Conservation (phyloP, 2,329 filamentous ascomycete genomes). For the Ceratocystis colombiana region DNA sequence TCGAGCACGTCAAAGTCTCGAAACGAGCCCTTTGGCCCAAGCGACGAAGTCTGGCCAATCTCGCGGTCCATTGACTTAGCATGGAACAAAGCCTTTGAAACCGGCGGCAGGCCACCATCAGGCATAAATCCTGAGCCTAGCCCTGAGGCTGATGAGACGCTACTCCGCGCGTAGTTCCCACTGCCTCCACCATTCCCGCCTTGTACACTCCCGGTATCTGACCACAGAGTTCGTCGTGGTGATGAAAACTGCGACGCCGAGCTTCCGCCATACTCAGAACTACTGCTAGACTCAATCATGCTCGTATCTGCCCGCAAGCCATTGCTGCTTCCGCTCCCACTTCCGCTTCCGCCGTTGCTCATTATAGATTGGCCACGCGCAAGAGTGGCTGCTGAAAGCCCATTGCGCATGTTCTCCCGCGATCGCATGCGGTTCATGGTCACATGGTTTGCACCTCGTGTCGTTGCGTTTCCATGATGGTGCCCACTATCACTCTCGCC, state of each 20-base stretch:
- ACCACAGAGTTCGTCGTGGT: constrained; percentile 17
- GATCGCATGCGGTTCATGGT: constrained; percentile 24
- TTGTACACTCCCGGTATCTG: constrained; percentile 21
- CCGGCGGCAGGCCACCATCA: constrained; percentile 25
- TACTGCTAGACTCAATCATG: constrained; percentile 27
- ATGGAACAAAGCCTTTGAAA: constrained; percentile 22
- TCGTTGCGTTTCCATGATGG: neutral
- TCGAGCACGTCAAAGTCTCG: constrained; percentile 34
- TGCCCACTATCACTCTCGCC: neutral
- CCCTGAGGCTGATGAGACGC: constrained; percentile 20
- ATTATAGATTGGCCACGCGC: neutral
- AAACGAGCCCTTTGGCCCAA: constrained; percentile 29
- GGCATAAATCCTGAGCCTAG: constrained; percentile 20
- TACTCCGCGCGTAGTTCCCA: constrained; percentile 25
- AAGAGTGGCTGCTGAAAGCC: neutral
- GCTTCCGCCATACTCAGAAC: constrained; percentile 18
- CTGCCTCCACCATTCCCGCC: constrained; percentile 20
- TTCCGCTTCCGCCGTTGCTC: neutral
- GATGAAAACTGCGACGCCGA: constrained; percentile 13
- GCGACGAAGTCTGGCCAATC: constrained; percentile 27
- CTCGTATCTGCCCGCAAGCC: constrained; percentile 27
- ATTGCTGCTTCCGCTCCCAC: neutral
- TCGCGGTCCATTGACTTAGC: neutral
- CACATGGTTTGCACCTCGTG: neutral
- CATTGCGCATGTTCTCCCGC: constrained; percentile 25